Evolutionary conservation across 1,284 basidiomycete genomes (phyloP), one percentile per base, ranked within the genome.

Genomic region (Phenoliferia sp.): DNA sequence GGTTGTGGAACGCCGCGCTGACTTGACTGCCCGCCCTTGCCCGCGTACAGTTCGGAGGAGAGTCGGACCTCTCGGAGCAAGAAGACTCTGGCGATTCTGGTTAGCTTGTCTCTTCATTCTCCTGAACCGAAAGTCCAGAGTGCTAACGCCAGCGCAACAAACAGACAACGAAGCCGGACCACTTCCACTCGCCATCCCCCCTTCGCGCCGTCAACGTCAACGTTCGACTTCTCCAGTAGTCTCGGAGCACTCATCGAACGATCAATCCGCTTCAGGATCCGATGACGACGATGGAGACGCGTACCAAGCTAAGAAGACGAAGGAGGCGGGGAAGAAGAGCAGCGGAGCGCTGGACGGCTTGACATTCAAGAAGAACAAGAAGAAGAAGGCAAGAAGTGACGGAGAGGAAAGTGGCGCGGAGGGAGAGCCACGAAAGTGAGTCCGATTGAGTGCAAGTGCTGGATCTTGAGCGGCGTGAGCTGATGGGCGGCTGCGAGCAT

Each of bases 381-480:
- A 10, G 84, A 78, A 19, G 83, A 78, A 10, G 84, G 81, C 54
- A 84, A 79, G 64, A 77, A 77, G 62, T 81, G 81, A 69, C 72
- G 75, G 77, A 72, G 52, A 73, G 78, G 65, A 80, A 77, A 74
- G 82, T 82, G 76, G 85, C 84, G n/a, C n/a, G n/a, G 78, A 79
- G 83, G 56, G 74, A 73, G 33, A 78, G 77, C 57, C 76, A 73
- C 72, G 84, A 88, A 82, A 87, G 89, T 89, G 64, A 61, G 84
- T 79, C 17, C 66, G 71, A 44, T 62, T 39, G 32, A 52, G 19
- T 32, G 59, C 57, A 57, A 63, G 19, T 48, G 26, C 4, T 54
- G 7, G 61, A 77, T 73, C 67, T 0, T 6, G 28, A 28, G 39
- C 17, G 31, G 26, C 39, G 39, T 1, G 36, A 19, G 59, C 59